Evolutionary conservation across 768 basidiomycete genomes (phyloP).

Genomic region (Gymnopilus junonius): DNA sequence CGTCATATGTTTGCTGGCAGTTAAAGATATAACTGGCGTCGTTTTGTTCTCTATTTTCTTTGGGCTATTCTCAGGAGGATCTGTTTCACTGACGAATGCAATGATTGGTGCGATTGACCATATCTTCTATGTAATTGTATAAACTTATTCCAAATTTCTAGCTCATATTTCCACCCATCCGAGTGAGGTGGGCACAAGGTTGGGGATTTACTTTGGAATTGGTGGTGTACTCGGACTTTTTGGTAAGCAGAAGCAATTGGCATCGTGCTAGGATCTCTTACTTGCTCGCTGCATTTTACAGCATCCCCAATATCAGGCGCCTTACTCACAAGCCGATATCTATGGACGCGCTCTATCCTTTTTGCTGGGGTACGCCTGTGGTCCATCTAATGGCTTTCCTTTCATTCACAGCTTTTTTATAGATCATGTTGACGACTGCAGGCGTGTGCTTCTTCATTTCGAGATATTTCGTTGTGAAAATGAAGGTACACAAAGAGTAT

Average conservation of each 20-base stretch:
- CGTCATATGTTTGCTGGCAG: slow-evolving; percentile 46
- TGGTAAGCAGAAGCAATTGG: slow-evolving; percentile 34
- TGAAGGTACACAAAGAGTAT: slow-evolving; percentile 18
- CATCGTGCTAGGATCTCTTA: no score
- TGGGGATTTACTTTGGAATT: slow-evolving; percentile 48
- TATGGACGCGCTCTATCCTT: slow-evolving; percentile 48
- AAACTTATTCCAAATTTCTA: not conserved
- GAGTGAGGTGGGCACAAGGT: slow-evolving; percentile 51
- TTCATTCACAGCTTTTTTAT: not conserved
- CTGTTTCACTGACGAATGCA: slow-evolving; percentile 35
- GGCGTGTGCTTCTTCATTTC: slow-evolving; percentile 24
- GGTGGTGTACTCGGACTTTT: slow-evolving; percentile 44
- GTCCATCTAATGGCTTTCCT: not conserved
- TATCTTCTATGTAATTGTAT: not conserved
- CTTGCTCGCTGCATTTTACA: no score
- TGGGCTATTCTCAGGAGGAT: slow-evolving; percentile 49
- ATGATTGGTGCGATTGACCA: slow-evolving; percentile 22
- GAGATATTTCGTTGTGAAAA: slow-evolving; percentile 22
- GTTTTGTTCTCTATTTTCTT: slow-evolving; percentile 45
- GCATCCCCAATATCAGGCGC: slow-evolving; percentile 56
- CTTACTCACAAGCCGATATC: slow-evolving; percentile 45
- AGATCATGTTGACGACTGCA: slow-evolving; percentile 21
- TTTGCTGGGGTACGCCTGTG: slow-evolving; percentile 39
- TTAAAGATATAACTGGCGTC: slow-evolving; percentile 36
- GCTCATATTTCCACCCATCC: slow-evolving; percentile 42